Evolutionary conservation across 2,329 filamentous ascomycete genomes (phyloP), one percentile per base, ranked within the genome.

Genomic region (Furcasterigmium furcatum): DNA sequence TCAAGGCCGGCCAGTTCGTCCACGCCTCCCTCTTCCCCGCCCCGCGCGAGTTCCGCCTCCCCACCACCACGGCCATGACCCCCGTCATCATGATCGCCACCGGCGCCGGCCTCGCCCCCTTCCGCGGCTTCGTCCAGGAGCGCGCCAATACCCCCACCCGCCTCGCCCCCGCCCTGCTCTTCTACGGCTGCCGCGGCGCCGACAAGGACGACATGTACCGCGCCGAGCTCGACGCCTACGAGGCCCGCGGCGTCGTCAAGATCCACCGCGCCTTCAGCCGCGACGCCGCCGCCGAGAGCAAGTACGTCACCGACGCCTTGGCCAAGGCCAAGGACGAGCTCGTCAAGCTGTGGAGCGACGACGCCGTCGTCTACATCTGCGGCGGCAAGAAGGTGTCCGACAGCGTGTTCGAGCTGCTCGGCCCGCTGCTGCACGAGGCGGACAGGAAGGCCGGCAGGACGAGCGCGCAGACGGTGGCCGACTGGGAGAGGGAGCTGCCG

Each of bases 101-200:
- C 1, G 77, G 77, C 5, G 73, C 77, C 0, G 82, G 81, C 0
- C 61, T 85, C 2, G 81, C 81, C 0, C 82, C 82, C 0, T 84
- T 85, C 71, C 72, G 79, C 1, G 81, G 76, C 1, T 85, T 85
- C 55, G 54, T 83, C 9, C 78, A 84, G 60, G 80, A 86, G 50
- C 78, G 82, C 1, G 79, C 77, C 0, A 68, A 76, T 12, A 64
- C 59, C 22, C 7, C 7, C 24, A 12, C 24, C 24, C 24, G 7
- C 7, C 66, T 87, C 0, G 83, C 80, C 0, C 79, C 77, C 0
- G 80, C 82, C 0, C 50, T 87, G n/a, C 69, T 88, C 2, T 86
- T 85, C 67, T 74, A 80, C 53, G 85, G 84, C 5, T 87, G 82
- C 58, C 76, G 79, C 13, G 58, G 67, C 5, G 73, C 76, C 1